Conservation (phyloP, 306 rosid genomes). For the Sechiopsis laciniata region DNA sequence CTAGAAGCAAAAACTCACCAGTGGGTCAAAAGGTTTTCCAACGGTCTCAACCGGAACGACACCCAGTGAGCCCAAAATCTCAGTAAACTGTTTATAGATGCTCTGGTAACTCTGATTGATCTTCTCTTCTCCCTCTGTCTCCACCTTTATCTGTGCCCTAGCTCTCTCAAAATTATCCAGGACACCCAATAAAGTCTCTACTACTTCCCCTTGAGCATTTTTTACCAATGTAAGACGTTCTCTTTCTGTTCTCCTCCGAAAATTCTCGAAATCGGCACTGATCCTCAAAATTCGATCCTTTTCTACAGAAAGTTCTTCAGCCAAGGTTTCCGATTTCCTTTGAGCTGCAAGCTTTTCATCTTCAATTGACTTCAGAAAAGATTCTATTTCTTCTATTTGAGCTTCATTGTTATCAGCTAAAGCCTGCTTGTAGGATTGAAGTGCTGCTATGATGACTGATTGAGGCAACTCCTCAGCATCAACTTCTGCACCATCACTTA, state of each 20-base stretch:
- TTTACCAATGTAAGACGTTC: conserved; percentile 73
- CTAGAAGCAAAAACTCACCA: conserved; percentile 52
- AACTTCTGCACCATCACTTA: conserved; percentile 35
- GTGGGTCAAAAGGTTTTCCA: conserved; percentile 84
- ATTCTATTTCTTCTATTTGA: conserved; percentile 59
- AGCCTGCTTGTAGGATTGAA: conserved; percentile 72
- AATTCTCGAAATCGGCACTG: conserved; percentile 94
- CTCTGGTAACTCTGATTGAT: conserved; percentile 87
- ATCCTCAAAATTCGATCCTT: conserved; percentile 75
- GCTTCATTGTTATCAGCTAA: conserved; percentile 56
- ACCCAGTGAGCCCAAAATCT: conserved; percentile 66
- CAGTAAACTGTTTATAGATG: conserved; percentile 76
- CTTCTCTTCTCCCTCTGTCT: conserved; percentile 86
- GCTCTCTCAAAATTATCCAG: conserved; percentile 98
- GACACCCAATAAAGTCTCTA: conserved; percentile 69
- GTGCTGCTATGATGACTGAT: conserved; percentile 43
- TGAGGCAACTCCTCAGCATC: conserved; percentile 43
- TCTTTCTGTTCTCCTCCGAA: conserved; percentile 88
- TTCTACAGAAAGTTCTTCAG: conserved; percentile 54
- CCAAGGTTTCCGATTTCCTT: conserved; percentile 44
- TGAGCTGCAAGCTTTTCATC: conserved; percentile 57
- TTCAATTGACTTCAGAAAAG: conserved; percentile 58
- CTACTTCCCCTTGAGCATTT: conserved; percentile 90
- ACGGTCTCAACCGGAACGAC: conserved; percentile 74
- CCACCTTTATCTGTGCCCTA: conserved; percentile 74